A percentile compares a stretch with the other conserved stretches of the same genome.
Conservation (phyloP, 176 grass and related monocot species). For the Melocanna baccifera region DNA sequence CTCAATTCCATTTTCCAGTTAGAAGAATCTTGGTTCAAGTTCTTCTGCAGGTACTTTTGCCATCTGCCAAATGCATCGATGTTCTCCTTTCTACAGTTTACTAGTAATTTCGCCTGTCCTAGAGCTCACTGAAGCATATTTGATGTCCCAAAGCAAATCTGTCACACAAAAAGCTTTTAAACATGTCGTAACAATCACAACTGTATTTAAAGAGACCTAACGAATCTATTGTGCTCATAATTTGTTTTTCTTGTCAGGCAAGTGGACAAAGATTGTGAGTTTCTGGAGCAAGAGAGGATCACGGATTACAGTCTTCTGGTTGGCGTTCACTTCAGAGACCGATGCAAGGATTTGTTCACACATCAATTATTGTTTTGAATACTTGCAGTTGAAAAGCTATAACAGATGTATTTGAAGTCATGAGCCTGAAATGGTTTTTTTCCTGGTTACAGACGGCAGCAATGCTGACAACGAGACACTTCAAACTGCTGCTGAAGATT, state of each 20-base stretch:
- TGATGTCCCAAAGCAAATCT: neutral
- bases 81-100: neutral
- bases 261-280: conserved; percentile 82
- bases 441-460: conserved; percentile 29
- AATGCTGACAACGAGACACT: conserved; percentile 40
- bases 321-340: conserved; percentile 80
- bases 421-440: conserved; percentile 6
- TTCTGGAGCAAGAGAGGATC: conserved; percentile 90
- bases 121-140: neutral
- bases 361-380: conserved; percentile 10
- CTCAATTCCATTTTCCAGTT: conserved; percentile 83
- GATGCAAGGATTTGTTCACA: conserved; percentile 46
- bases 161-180: neutral
- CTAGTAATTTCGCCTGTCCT: neutral
- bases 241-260: conserved; percentile 47
- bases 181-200: neutral
- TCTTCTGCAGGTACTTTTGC: conserved; percentile 53
- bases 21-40: conserved; percentile 62
- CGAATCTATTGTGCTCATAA: neutral
- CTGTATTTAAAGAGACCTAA: neutral
- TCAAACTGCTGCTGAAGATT: conserved; percentile 47
- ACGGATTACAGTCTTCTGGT: conserved; percentile 96
- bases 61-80: neutral
- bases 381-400: neutral
- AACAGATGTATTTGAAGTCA: neutral